phyloP scores from a whole-genome alignment of 306 rosid genomes.

The Vigna angularis region DNA sequence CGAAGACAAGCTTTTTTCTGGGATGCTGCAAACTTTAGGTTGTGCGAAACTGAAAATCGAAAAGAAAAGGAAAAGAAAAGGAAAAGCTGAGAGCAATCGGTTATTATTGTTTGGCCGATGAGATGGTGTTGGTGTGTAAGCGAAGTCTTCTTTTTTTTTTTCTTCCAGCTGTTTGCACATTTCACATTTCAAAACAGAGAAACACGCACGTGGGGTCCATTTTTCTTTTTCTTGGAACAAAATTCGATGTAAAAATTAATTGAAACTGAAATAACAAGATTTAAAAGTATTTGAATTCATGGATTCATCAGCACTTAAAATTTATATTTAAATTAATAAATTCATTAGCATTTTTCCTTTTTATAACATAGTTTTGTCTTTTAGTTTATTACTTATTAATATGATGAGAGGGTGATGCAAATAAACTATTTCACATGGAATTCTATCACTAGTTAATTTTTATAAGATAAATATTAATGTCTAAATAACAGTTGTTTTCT shows the following conservation, averaged over 20 bases:
- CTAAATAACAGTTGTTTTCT: too few relatives aligned
- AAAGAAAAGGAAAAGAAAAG: neutral
- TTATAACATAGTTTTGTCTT: too few relatives aligned
- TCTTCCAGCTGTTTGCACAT: constrained; percentile 47
- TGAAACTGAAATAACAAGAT: too few relatives aligned
- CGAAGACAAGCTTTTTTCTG: constrained; percentile 22
- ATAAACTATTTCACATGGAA: too few relatives aligned
- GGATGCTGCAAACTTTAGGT: constrained; percentile 47
- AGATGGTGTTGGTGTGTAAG: constrained; percentile 35
- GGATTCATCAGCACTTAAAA: too few relatives aligned
- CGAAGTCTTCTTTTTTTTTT: constrained; percentile 26
- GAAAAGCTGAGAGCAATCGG: neutral
- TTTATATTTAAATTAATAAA: too few relatives aligned
- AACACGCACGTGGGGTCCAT: constrained; percentile 48
- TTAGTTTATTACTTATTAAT: too few relatives aligned
- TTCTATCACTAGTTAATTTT: too few relatives aligned
- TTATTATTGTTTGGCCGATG: constrained; percentile 31
- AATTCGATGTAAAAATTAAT: neutral
- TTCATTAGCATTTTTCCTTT: too few relatives aligned
- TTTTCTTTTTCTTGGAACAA: neutral
- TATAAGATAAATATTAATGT: too few relatives aligned
- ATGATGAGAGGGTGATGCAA: too few relatives aligned
- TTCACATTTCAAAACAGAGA: constrained; percentile 49
- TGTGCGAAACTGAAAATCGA: constrained; percentile 29
- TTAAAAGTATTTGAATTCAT: too few relatives aligned